A percentile compares a stretch with the other conserved stretches of the same genome.
phyloP scores from a whole-genome alignment of 805 yeast genomes.

The Teunomyces atbi region DNA sequence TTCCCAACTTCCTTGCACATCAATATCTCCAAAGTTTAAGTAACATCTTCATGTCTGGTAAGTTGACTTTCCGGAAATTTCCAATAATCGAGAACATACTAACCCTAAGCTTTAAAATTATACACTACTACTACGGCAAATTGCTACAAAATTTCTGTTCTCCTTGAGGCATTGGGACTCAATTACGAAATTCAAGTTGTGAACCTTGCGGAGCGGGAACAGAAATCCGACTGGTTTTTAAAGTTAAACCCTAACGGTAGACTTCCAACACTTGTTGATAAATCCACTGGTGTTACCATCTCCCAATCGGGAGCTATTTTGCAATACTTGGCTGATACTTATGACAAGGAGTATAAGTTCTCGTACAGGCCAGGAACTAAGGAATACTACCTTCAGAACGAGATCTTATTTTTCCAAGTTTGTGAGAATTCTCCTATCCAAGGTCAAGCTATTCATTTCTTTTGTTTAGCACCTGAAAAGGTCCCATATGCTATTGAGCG shows the following conservation, averaged over 20 bases:
- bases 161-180: conserved; percentile 41
- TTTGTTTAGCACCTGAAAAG: conserved; percentile 45
- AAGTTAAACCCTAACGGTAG: conserved; percentile 62
- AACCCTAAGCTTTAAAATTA: conserved; percentile 5
- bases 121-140: conserved; percentile 46
- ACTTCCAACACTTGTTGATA: conserved; percentile 53
- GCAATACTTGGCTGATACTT: conserved; percentile 57
- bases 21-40: no score
- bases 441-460: conserved; percentile 58
- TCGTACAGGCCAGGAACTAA: conserved; percentile 35
- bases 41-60: no score
- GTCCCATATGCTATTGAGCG: conserved; percentile 54
- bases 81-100: not conserved
- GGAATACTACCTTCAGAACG: conserved; percentile 51
- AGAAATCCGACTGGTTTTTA: conserved; percentile 57
- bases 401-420: conserved; percentile 56
- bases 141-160: conserved; percentile 41
- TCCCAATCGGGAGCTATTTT: conserved; percentile 65
- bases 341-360: conserved; percentile 52
- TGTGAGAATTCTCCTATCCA: conserved; percentile 60
- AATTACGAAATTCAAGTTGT: conserved; percentile 42
- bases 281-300: conserved; percentile 44
- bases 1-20: no score
- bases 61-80: no score
- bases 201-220: conserved; percentile 42